A percentile compares a stretch with the other conserved stretches of the same genome.
These are phyloP conservation scores for Fusarium sp. DNA, from an alignment of 2,329 filamentous ascomycete species.

Conservation along the genomic window DNA sequence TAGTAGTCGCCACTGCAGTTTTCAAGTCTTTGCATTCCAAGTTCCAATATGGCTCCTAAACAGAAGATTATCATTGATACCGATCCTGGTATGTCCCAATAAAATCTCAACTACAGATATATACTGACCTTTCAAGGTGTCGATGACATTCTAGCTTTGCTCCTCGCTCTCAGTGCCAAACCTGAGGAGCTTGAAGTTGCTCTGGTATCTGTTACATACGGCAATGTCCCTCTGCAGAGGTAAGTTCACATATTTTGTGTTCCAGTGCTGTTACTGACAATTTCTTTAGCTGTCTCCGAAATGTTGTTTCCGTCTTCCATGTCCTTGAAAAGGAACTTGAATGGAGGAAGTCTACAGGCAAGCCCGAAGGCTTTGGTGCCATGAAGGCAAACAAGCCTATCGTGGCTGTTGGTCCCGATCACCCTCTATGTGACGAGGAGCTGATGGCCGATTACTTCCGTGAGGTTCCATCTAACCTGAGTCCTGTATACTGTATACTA, in stretches of 20 bases:
- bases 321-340: slow-evolving; percentile 88
- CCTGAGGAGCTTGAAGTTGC: slow-evolving; percentile 87
- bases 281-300: slow-evolving; percentile 78
- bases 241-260: slow-evolving; percentile 51
- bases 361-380: slow-evolving; percentile 76
- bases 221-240: slow-evolving; percentile 90
- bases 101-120: fast-evolving
- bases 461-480: slow-evolving; percentile 58
- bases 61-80: slow-evolving; percentile 94
- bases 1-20: slow-evolving; percentile 1
- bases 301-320: slow-evolving; percentile 91
- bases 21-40: not conserved
- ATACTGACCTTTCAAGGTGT: slow-evolving; percentile 65
- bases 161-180: slow-evolving; percentile 84
- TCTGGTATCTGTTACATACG: slow-evolving; percentile 90
- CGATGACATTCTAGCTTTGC: slow-evolving; percentile 89
- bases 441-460: slow-evolving; percentile 90
- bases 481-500: slow-evolving; percentile 4
- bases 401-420: slow-evolving; percentile 86
- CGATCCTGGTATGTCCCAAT: slow-evolving; percentile 74
- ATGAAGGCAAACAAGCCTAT: slow-evolving; percentile 81
- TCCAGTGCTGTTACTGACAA: not conserved
- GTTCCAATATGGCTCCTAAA: slow-evolving; percentile 67
- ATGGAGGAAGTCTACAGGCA: slow-evolving; percentile 80
- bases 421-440: slow-evolving; percentile 84